phyloP scores from a whole-genome alignment of 2,329 filamentous ascomycete genomes.

The Fusarium multiceps region DNA sequence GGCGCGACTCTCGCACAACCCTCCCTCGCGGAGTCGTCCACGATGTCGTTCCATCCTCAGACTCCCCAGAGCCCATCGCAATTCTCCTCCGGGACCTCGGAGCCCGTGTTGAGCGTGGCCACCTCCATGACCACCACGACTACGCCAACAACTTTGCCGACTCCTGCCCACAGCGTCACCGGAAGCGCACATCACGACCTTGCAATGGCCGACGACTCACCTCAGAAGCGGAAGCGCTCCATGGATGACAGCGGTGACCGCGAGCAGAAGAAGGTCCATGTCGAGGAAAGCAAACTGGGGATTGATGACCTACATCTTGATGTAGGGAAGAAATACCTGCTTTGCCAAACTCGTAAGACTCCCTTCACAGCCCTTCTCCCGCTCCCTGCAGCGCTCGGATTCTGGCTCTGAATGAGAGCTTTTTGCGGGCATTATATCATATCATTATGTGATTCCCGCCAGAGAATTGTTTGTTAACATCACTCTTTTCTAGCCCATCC shows the following conservation, averaged over 20 bases:
- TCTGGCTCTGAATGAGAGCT: conserved; percentile 35
- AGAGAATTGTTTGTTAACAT: conserved; percentile 58
- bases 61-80: conserved; percentile 76
- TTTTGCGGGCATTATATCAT: conserved; percentile 36
- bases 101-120: conserved; percentile 62
- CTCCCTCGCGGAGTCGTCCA: conserved; percentile 54
- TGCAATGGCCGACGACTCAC: conserved; percentile 63
- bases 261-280: conserved; percentile 70
- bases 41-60: conserved; percentile 74
- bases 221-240: conserved; percentile 71
- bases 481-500: conserved; percentile 59
- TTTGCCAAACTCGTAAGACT: conserved; percentile 75
- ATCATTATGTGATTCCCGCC: conserved; percentile 37
- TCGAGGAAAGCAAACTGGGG: conserved; percentile 69
- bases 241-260: conserved; percentile 67
- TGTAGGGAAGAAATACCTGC: conserved; percentile 74
- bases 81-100: conserved; percentile 66
- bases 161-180: conserved; percentile 72
- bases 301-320: conserved; percentile 74
- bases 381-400: conserved; percentile 43
- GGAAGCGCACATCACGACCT: conserved; percentile 61
- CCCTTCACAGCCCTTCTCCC: conserved; percentile 56
- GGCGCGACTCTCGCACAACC: conserved; percentile 49
- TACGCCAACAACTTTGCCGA: conserved; percentile 66
- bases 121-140: conserved; percentile 64